Percentiles rank a stretch among this genome's conserved stretches.
phyloP scores from a whole-genome alignment of 2,329 filamentous ascomycete genomes.

The Trichoderma sp. region DNA sequence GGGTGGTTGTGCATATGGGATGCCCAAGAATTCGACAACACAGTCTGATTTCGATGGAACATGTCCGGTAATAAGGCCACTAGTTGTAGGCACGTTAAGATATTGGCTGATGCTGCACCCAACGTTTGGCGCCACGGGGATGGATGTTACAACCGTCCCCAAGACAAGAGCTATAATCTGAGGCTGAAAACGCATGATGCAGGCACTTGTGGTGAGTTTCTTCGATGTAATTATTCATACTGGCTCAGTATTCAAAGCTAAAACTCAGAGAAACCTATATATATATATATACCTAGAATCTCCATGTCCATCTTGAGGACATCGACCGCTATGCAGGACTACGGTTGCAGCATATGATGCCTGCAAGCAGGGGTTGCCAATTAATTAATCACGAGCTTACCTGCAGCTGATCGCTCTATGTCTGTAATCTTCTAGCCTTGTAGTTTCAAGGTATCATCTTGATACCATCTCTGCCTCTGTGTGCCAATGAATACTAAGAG shows the following conservation, averaged over 20 bases:
- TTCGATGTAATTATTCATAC: neutral
- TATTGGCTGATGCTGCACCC: neutral
- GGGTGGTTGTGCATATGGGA: neutral
- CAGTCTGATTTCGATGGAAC: neutral
- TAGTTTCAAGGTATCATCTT: neutral
- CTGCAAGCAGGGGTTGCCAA: neutral
- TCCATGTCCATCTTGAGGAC: too few relatives aligned
- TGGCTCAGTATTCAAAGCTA: neutral
- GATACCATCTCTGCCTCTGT: neutral
- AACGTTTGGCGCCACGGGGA: neutral
- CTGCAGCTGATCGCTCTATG: neutral
- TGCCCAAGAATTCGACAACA: neutral
- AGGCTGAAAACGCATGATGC: neutral
- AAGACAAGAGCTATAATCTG: neutral
- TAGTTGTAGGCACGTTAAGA: neutral
- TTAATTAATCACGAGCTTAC: neutral
- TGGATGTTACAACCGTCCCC: neutral
- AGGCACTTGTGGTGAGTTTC: neutral
- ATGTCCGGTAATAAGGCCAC: neutral
- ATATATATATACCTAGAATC: neutral
- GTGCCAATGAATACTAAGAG: neutral
- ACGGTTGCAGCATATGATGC: neutral
- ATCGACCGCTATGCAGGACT: too few relatives aligned
- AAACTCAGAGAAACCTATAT: neutral
- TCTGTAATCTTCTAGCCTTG: neutral